Base-by-base conservation (phyloP, 2,329 filamentous ascomycete genomes). In the Aspergillus versicolor region DNA sequence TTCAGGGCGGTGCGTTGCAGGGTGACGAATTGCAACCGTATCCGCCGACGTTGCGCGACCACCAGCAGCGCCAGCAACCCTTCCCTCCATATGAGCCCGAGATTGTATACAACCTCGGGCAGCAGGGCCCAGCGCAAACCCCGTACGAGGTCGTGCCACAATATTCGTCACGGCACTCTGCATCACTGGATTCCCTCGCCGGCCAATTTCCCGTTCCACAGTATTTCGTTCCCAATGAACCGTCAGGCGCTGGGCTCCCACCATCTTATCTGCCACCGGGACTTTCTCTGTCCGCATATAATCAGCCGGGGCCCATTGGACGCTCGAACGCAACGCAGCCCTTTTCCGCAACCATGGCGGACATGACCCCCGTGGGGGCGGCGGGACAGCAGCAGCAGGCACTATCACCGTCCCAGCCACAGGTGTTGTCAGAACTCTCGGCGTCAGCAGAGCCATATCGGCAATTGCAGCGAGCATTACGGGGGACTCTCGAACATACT, bases 61-160 rank as follows among this genome's bases (percentile, higher is more conserved):
- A 70, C 32, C 70, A 69, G 17, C 63, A 65, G 63, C 85, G 87
- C 60, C 81, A 82, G 64, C 81, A 76, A 61, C 74, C 77, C 58
- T 82, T 81, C 67, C 68, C 75, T 53, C 77, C 78, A 63, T 86
- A 86, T 66, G 80, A 86, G 53, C 78, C 84, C 54, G 84, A 84
- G 62, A 86, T 93, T 79, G 88, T 94, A 83, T 95, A 95, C 80
- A 88, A 87, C 77, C 88, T 92, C 68, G 79, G 82, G 70, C 86
- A 87, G 71, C 79, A 85, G 68, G 79, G 78, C 60, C 77, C 76
- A 80, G 79, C 77, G 73, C 84, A 78, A 81, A 88, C 76, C 59
- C 75, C 81, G 65, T 96, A 95, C 78, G 89, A 93, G 75, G 79
- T 85, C 70, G 85, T 87, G 72, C 83, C 87, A 77, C 88, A 88